Evolutionary conservation across 1,284 basidiomycete species (phyloP).

Genomic region (Puccinia polysora): DNA sequence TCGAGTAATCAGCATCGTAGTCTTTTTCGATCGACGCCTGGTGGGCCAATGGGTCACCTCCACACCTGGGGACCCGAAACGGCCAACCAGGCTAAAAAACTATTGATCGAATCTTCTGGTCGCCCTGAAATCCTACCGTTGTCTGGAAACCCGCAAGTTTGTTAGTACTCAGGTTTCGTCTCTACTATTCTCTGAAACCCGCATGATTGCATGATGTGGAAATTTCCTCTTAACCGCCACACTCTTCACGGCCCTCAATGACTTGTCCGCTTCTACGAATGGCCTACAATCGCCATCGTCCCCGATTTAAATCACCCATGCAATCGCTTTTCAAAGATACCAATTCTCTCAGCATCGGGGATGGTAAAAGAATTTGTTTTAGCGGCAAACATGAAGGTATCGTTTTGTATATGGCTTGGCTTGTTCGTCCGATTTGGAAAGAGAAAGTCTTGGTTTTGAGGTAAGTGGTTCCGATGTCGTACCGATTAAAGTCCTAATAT

Average conservation of each 20-base stretch:
- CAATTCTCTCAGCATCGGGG: slow-evolving; percentile 58
- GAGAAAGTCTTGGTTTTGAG: slow-evolving; percentile 64
- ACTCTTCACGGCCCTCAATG: not conserved
- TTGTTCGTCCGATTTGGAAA: slow-evolving; percentile 83
- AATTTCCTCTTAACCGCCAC: too few relatives aligned
- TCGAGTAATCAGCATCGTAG: not conserved
- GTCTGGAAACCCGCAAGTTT: slow-evolving; percentile 1
- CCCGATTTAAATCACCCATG: too few relatives aligned
- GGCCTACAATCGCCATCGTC: too few relatives aligned
- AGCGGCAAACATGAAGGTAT: slow-evolving; percentile 86
- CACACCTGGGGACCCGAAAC: slow-evolving; percentile 49
- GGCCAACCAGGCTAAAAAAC: slow-evolving; percentile 49
- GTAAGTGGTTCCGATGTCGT: too few relatives aligned
- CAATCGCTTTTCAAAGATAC: slow-evolving; percentile 6
- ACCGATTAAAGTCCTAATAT: slow-evolving; percentile 46
- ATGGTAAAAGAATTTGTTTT: slow-evolving; percentile 69
- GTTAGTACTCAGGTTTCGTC: slow-evolving; percentile 14
- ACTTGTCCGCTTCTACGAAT: too few relatives aligned
- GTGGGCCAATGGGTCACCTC: slow-evolving; percentile 21
- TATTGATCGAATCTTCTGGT: slow-evolving; percentile 50
- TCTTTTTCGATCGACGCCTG: not conserved
- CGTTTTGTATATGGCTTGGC: slow-evolving; percentile 75
- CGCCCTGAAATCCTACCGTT: slow-evolving; percentile 30
- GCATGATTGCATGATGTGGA: too few relatives aligned
- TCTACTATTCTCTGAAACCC: not conserved